phyloP scores from a whole-genome alignment of 2,329 filamentous ascomycete genomes.

The Fusarium musae region DNA sequence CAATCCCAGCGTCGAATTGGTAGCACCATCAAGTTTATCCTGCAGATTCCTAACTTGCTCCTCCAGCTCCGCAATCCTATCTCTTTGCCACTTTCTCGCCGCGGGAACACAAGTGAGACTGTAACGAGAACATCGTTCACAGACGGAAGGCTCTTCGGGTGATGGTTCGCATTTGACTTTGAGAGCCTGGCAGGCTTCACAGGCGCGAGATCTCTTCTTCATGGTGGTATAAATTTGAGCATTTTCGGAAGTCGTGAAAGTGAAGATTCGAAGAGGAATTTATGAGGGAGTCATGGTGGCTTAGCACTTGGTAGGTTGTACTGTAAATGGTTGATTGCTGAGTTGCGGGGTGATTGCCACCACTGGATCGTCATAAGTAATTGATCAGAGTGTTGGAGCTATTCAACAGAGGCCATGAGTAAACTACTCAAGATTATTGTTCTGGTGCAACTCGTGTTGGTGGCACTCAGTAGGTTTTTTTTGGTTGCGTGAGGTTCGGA shows the following conservation, averaged over 20 bases:
- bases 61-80: constrained; percentile 22
- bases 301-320: constrained; percentile 3
- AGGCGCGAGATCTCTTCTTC: constrained; percentile 30
- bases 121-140: constrained; percentile 22
- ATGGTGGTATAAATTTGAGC: neutral
- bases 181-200: constrained; percentile 30
- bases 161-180: constrained; percentile 32
- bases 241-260: neutral
- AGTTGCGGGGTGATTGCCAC: constrained; percentile 3
- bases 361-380: neutral
- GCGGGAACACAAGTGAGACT: constrained; percentile 19
- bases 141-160: neutral
- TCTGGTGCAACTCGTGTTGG: neutral
- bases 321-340: neutral
- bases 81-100: constrained; percentile 26
- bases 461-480: neutral
- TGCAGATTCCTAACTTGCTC: constrained; percentile 23
- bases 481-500: no score
- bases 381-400: neutral
- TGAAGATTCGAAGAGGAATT: neutral
- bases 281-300: neutral
- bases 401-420: neutral
- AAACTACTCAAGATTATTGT: neutral
- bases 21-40: constrained; percentile 5
- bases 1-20: neutral